Evolutionary conservation across 192 early-diverging fungal species (phyloP), one percentile per base, ranked within the genome.

Genomic region (Coemansia sp.): DNA sequence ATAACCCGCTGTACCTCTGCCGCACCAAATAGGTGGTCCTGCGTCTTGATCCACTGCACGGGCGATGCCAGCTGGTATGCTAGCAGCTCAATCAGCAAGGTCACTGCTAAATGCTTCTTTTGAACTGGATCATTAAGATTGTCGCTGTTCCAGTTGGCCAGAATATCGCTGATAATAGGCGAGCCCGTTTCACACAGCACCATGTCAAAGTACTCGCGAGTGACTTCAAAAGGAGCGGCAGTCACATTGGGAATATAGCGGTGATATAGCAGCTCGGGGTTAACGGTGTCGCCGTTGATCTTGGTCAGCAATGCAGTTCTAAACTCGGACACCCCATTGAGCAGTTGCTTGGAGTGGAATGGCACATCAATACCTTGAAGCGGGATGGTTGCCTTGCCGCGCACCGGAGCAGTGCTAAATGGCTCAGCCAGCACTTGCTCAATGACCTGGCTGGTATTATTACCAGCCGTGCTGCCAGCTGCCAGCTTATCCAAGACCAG

Each of bases 241-340:
- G 93, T 95, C 63, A 97, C 79, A 74, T 97, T 97, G 44, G 94
- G 94, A 71, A 97, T 92, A 64, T 95, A 97, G 68, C 88, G 86
- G 54, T 78, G 83, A 79, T 59, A 26, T 14, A 50, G 28, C 93
- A 77, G 15, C 79, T 68, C 37, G 72, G 89, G 84, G 68, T 90
- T 82, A 42, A 93, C 76, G 48, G 77, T 82, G 18, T 79, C 72
- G 19, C 83, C 72, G 42, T 83, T 82, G 51, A 94, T 80, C 64
- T 87, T 88, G 59, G 86, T 84, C 51, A 70, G 80, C 18, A 97
- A 79, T 45, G 91, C 81, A 30, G 81, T 81, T 41, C 91, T 86
- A 87, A 97, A 94, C 38, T 47, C 87, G 19, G 80, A 67, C 39
- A 94, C 88, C 61, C 94, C 89, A 43, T 80, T 84, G 3, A 90